A percentile compares a stretch with the other conserved stretches of the same genome.
These are phyloP conservation scores for Tetracladium setigerum DNA, from an alignment of 495 filamentous ascomycete genomes.

Conservation along the genomic window DNA sequence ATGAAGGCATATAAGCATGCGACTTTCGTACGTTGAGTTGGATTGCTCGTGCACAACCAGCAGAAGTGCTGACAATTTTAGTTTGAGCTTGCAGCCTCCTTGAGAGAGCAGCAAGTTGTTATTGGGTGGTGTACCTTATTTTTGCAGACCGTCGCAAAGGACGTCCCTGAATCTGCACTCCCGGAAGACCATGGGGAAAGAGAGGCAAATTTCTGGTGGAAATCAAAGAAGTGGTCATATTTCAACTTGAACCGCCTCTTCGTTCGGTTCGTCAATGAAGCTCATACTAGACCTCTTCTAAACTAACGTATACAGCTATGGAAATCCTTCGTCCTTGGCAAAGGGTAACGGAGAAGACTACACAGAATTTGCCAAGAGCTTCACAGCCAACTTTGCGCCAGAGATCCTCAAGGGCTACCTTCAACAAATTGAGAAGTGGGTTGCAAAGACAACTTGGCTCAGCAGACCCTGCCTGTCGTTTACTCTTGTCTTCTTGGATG, in stretches of 20 bases:
- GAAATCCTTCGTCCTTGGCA: constrained; percentile 65
- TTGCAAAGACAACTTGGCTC: constrained; percentile 87
- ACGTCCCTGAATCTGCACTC: constrained; percentile 70
- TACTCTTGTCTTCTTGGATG: constrained; percentile 88
- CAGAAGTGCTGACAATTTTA: constrained; percentile 19
- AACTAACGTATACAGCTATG: constrained; percentile 54
- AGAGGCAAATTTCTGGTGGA: constrained; percentile 97
- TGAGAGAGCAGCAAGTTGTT: constrained; percentile 73
- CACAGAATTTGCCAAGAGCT: constrained; percentile 74
- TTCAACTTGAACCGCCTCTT: constrained; percentile 94
- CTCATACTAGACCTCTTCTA: not conserved
- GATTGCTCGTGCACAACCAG: not conserved
- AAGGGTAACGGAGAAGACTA: constrained; percentile 65
- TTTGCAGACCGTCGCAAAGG: constrained; percentile 78
- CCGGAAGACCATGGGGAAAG: constrained; percentile 77
- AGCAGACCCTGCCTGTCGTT: constrained; percentile 89
- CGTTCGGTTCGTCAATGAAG: constrained; percentile 56
- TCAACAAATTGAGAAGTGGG: constrained; percentile 92
- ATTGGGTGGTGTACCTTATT: constrained; percentile 95
- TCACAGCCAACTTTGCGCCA: constrained; percentile 85
- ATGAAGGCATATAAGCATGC: constrained; percentile 97
- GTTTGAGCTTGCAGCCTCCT: constrained; percentile 77
- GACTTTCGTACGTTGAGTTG: constrained; percentile 67
- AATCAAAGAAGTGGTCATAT: constrained; percentile 99
- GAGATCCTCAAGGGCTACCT: constrained; percentile 93